These are phyloP conservation scores for Rugonectria rugulosa DNA, from an alignment of 2,329 filamentous ascomycete species.

Conservation along the genomic window DNA sequence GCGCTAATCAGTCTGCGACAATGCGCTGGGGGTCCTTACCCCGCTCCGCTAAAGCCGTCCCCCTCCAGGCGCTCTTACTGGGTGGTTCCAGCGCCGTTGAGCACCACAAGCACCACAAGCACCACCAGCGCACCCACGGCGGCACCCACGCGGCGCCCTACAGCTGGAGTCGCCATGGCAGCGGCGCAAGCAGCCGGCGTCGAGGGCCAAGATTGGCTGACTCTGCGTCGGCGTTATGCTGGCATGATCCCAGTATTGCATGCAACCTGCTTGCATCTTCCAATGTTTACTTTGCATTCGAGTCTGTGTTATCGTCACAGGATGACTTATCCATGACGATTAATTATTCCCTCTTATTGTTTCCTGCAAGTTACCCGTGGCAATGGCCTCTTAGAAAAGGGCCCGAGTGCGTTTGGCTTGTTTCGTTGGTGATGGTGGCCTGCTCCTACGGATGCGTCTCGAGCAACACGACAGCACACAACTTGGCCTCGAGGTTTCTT, in stretches of 20 bases:
- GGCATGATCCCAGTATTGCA: slow-evolving; percentile 37
- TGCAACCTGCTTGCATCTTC: slow-evolving; percentile 15
- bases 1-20: slow-evolving; percentile 40
- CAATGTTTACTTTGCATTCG: slow-evolving; percentile 36
- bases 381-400: slow-evolving; percentile 18
- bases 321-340: slow-evolving; percentile 32
- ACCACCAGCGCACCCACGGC: no score
- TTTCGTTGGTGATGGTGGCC: no score
- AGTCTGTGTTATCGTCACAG: slow-evolving; percentile 30
- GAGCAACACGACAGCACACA: background rate
- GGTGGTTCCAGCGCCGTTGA: slow-evolving; percentile 25
- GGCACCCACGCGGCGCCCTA: slow-evolving; percentile 20
- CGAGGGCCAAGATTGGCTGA: slow-evolving; percentile 33
- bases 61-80: slow-evolving; percentile 27
- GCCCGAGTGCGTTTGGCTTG: no score
- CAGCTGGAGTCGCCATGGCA: slow-evolving; percentile 43
- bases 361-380: slow-evolving; percentile 29
- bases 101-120: no score
- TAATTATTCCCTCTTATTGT: background rate
- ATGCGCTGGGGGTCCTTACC: slow-evolving; percentile 36
- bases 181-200: slow-evolving; percentile 35
- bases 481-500: background rate
- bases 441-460: background rate
- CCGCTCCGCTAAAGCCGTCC: slow-evolving; percentile 35
- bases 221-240: slow-evolving; percentile 13